A percentile compares a stretch with the other conserved stretches of the same genome.
Conservation (phyloP, 202 grass and related monocot species). For the Dendrocalamus latiflorus region DNA sequence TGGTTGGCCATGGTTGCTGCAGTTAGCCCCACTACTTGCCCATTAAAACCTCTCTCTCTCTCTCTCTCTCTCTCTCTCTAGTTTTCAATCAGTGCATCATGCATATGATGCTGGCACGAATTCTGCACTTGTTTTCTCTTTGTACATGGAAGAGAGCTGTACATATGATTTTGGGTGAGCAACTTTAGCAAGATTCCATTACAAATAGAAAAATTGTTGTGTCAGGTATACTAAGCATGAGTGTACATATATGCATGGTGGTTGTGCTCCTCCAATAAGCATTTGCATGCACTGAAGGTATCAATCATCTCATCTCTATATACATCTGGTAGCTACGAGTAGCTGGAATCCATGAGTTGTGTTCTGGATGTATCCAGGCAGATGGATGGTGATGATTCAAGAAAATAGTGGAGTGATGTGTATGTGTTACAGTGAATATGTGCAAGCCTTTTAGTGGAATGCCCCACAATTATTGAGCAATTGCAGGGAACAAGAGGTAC, state of each 20-base stretch:
- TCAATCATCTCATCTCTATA: not conserved
- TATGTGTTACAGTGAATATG: not conserved
- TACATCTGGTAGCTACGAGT: not conserved
- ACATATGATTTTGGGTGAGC: not conserved
- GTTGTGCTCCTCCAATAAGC: not conserved
- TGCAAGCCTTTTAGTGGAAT: slow-evolving; percentile 7
- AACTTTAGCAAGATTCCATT: slow-evolving; percentile 17
- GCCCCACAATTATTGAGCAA: slow-evolving; percentile 56
- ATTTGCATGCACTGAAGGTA: not conserved
- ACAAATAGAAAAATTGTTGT: not conserved
- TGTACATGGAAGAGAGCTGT: not conserved
- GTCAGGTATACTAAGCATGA: not conserved
- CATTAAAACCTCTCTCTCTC: slow-evolving; percentile 21
- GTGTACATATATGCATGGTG: not conserved
- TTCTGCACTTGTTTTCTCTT: not conserved
- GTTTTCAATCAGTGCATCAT: slow-evolving; percentile 46
- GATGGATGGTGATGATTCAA: slow-evolving; percentile 14
- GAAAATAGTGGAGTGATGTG: not conserved
- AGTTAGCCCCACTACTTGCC: slow-evolving; percentile 36
- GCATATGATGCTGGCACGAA: no score
- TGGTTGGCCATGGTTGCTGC: slow-evolving; percentile 24
- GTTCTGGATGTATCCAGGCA: not conserved
- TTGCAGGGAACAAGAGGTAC: slow-evolving; percentile 47
- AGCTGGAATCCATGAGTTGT: not conserved
- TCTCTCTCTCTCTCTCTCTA: no score